Percentiles rank a stretch among this genome's conserved stretches.
phyloP scores from a whole-genome alignment of 1,284 basidiomycete genomes.

The Leccinum variabile region DNA sequence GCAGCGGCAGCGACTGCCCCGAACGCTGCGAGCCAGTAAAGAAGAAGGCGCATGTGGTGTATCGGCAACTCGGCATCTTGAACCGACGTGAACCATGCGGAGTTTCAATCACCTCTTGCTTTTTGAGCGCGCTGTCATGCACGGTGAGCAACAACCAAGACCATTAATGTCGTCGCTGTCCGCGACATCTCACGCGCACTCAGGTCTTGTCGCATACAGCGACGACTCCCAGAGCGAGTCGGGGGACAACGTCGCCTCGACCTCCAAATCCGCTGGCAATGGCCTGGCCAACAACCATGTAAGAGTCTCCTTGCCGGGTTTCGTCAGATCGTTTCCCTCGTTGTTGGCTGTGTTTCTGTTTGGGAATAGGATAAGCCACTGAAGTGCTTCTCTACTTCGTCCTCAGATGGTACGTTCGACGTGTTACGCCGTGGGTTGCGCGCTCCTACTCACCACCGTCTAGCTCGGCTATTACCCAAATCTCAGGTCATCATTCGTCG shows the following conservation, averaged over 20 bases:
- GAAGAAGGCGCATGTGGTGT: slow-evolving; percentile 38
- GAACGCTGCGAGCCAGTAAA: slow-evolving; percentile 13
- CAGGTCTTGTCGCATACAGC: slow-evolving; percentile 65
- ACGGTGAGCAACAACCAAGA: slow-evolving; percentile 36
- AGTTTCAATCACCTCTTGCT: slow-evolving; percentile 23
- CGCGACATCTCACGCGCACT: slow-evolving; percentile 6
- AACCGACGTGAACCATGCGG: slow-evolving; percentile 15
- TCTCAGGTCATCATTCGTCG: slow-evolving; percentile 62
- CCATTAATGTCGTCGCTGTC: background rate
- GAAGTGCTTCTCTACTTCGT: slow-evolving; percentile 40
- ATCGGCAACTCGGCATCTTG: slow-evolving; percentile 31
- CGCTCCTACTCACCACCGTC: background rate
- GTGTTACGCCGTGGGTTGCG: background rate
- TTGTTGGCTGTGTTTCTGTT: slow-evolving; percentile 59
- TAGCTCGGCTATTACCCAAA: slow-evolving; percentile 43
- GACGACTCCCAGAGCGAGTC: slow-evolving; percentile 63
- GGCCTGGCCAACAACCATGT: slow-evolving; percentile 45
- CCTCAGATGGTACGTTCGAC: slow-evolving; percentile 47
- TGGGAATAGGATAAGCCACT: slow-evolving; percentile 64
- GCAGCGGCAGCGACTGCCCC: slow-evolving; percentile 36
- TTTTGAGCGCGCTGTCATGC: slow-evolving; percentile 34
- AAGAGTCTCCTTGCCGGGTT: slow-evolving; percentile 52
- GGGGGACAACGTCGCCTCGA: slow-evolving; percentile 43
- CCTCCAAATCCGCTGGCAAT: slow-evolving; percentile 20
- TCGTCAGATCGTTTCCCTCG: slow-evolving; percentile 61